Evolutionary conservation across 129 eudicot species (phyloP).

Genomic region (Lactuca sativa): DNA sequence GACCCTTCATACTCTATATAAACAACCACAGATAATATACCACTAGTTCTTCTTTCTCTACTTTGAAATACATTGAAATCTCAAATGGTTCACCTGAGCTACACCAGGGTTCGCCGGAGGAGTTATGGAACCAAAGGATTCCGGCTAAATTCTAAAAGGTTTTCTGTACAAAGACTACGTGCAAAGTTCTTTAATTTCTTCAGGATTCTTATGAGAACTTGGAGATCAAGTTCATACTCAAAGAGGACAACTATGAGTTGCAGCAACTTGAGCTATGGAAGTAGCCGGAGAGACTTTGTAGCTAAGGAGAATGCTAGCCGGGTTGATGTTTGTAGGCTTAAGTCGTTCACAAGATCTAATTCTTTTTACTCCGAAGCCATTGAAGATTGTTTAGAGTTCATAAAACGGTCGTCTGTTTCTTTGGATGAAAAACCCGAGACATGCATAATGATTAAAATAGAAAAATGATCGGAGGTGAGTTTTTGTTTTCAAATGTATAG

Average conservation of each 20-base stretch:
- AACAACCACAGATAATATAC: constrained; percentile 34
- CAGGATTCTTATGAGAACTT: constrained; percentile 33
- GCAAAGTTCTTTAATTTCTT: constrained; percentile 47
- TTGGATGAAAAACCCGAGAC: constrained; percentile 37
- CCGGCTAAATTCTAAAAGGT: constrained; percentile 49
- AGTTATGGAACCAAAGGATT: constrained; percentile 52
- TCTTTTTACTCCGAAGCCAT: constrained; percentile 91
- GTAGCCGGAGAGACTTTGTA: constrained; percentile 26
- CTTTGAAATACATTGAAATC: background rate
- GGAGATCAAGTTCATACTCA: constrained; percentile 37
- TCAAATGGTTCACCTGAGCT: constrained; percentile 44
- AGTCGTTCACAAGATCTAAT: constrained; percentile 56
- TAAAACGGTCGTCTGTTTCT: constrained; percentile 67
- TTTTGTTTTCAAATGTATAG: constrained; percentile 6
- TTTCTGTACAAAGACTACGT: constrained; percentile 57
- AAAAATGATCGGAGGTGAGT: constrained; percentile 14
- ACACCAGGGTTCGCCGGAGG: constrained; percentile 48
- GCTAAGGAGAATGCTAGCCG: constrained; percentile 9
- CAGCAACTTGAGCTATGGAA: constrained; percentile 3
- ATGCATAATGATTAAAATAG: constrained; percentile 3
- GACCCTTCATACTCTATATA: constrained; percentile 28
- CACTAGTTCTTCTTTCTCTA: constrained; percentile 14
- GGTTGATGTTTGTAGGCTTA: constrained; percentile 28
- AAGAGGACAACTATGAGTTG: constrained; percentile 20
- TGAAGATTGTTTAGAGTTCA: constrained; percentile 91